Conservation (phyloP, 1,139 yeast species). For the Yamadazyma jaroonii region DNA sequence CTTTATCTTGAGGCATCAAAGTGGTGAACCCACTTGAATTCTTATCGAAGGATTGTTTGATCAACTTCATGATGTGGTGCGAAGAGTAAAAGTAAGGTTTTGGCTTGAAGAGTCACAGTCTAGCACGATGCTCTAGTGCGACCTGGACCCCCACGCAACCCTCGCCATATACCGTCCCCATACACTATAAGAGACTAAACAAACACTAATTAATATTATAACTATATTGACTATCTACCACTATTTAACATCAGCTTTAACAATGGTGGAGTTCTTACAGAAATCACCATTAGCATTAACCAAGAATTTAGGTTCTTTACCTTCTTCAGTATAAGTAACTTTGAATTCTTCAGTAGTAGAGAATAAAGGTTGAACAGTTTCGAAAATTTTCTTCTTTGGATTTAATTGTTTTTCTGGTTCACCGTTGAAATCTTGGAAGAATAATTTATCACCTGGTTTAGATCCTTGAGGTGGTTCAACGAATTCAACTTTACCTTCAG, state of each 20-base stretch:
- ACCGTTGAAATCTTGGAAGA: constrained; percentile 87
- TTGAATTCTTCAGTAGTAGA: constrained; percentile 73
- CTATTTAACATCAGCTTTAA: constrained; percentile 71
- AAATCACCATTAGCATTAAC: constrained; percentile 73
- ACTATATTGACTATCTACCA: too few relatives aligned
- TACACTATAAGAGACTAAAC: too few relatives aligned
- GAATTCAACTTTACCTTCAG: constrained; percentile 72
- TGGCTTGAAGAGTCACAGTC: too few relatives aligned
- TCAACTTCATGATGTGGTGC: constrained; percentile 17
- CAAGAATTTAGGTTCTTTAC: constrained; percentile 72
- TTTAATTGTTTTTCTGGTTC: constrained; percentile 90
- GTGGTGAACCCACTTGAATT: constrained; percentile 66
- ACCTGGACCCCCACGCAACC: too few relatives aligned
- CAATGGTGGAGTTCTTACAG: constrained; percentile 67
- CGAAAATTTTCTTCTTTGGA: constrained; percentile 99
- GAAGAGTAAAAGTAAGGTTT: too few relatives aligned
- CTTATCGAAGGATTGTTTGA: constrained; percentile 25
- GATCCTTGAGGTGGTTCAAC: constrained; percentile 95
- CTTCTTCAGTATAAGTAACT: constrained; percentile 80
- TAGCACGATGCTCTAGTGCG: too few relatives aligned
- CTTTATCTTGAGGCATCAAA: constrained; percentile 80
- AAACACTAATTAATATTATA: too few relatives aligned
- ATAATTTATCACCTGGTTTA: constrained; percentile 93
- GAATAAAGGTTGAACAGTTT: constrained; percentile 87
- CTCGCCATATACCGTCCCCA: too few relatives aligned